Evolutionary conservation across 495 filamentous ascomycete genomes (phyloP).

Genomic region (Bombardia bombarda): DNA sequence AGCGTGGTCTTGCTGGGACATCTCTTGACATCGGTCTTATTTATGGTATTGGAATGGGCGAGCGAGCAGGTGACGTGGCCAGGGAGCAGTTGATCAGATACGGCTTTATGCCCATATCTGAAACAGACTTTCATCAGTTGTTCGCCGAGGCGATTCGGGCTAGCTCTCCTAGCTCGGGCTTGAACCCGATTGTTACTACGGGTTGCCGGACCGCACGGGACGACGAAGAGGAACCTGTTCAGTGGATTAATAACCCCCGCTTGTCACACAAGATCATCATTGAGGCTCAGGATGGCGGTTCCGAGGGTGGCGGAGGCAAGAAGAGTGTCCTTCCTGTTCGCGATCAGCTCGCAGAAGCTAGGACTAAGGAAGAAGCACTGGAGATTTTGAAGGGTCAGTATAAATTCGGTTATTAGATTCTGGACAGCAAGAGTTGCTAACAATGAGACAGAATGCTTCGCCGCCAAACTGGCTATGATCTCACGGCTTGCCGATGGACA

Average conservation of each 20-base stretch:
- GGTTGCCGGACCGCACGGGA: not conserved
- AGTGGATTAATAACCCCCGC: not conserved
- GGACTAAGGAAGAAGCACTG: not conserved
- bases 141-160: constrained; percentile 10
- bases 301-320: not conserved
- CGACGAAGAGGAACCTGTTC: no score
- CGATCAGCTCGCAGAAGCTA: not conserved
- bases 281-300: no score
- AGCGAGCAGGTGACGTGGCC: constrained; percentile 1
- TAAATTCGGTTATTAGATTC: not conserved
- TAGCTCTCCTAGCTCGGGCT: no score
- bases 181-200: not conserved
- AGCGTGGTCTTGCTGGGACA: constrained; percentile 21
- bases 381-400: not conserved
- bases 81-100: constrained; percentile 18
- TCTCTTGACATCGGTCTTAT: constrained; percentile 35
- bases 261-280: no score
- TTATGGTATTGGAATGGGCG: constrained; percentile 35
- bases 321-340: not conserved
- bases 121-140: constrained; percentile 10
- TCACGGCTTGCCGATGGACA: not conserved
- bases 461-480: not conserved
- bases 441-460: not conserved
- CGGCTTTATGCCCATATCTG: constrained; percentile 9
- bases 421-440: not conserved